Base-by-base conservation (phyloP, 2,329 filamentous ascomycete genomes). In the Phyllosticta citribraziliensis region DNA sequence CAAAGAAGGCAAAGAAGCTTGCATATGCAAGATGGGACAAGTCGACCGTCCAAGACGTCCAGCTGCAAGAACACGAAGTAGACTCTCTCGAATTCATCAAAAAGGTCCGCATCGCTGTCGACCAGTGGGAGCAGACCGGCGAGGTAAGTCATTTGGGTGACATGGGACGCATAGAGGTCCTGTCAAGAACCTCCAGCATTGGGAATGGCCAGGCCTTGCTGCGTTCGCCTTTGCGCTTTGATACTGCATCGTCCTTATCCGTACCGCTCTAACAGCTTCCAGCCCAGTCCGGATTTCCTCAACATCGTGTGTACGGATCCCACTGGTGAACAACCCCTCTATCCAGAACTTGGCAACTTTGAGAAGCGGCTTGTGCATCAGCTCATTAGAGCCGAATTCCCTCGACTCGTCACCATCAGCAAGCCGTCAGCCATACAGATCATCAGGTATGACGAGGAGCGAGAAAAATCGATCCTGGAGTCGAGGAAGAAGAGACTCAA, bases 331-430 rank as follows among this genome's bases (percentile, higher is more conserved):
- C 62, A 63, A 35, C 66, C 70, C 2, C 11, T 27, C 2, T 47
- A 63, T 1, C 63, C 62, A 19, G 64, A 60, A 52, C 57, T 75
- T 14, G 70, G 64, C 17, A 67, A 79, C 0, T 88, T 82, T 66
- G 85, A 89, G 68, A 84, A 85, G 69, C 78, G 84, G 35, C 75
- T 89, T 5, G 79, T 88, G 0, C 83, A 88, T 67, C 85, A 88
- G 66, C 75, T 88, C 12, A 78, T 89, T n/a, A 78, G 83, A 12
- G 79, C 79, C 14, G 85, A 88, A 65, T 89, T 78, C 55, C 78
- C 79, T 1, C 67, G 76, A 9, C 69, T 79, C 11, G 70, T 76
- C 11, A 74, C 75, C n/a, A 66, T 79, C 20, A 71, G 72, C 50
- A 74, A 73, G 57, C 70, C 70, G 62, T 75, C 75, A 50, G 76